Base-by-base conservation (phyloP, 768 basidiomycete genomes). In the Naganishia randhawae region DNA sequence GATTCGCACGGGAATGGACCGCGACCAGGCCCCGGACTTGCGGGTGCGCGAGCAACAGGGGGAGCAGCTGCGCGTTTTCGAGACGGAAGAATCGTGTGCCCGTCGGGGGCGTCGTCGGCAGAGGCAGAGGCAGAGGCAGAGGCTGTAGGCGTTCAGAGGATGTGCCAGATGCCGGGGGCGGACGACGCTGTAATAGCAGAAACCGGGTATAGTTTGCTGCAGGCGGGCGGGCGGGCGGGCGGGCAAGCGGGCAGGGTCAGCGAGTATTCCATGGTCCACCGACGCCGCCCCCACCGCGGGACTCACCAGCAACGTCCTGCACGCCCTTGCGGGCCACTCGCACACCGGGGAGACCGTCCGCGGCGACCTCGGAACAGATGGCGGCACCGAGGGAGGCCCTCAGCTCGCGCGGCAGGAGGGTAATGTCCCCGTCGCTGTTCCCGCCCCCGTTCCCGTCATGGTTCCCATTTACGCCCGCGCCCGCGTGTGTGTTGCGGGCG, bases 141-240 rank as follows among this genome's bases (percentile, higher is more conserved):
- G n/a, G n/a, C n/a, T n/a, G n/a, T n/a, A n/a, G n/a, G n/a, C n/a
- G n/a, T n/a, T n/a, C n/a, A n/a, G n/a, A n/a, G n/a, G n/a, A n/a
- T n/a, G n/a, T n/a, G n/a, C n/a, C n/a, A n/a, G 31, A 14, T 1
- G 35, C n/a, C 16, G 31, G 10, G 14, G 54, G 32, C 8, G 17
- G 17, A 1, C 45, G 62, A 17, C 67, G 72, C 53, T 66, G 69
- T 11, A 76, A 65, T 17, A 79, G 67, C 33, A 79, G n/a, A 69
- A 79, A 79, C 9, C 78, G 70, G 14, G 78, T 79, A 63, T 65
- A 76, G 50, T 79, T 79, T 54, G 73, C 78, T 79, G 35, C 14
- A 2, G 8, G 9, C n/a, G 35, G 53, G 27, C 10, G 10, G 35
- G 8, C 10, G 8, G 35, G 14, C 13, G 14, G 29, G 35, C 6